Conservation (phyloP, 2,329 filamentous ascomycete genomes). For the Cordyceps tenuipes region DNA sequence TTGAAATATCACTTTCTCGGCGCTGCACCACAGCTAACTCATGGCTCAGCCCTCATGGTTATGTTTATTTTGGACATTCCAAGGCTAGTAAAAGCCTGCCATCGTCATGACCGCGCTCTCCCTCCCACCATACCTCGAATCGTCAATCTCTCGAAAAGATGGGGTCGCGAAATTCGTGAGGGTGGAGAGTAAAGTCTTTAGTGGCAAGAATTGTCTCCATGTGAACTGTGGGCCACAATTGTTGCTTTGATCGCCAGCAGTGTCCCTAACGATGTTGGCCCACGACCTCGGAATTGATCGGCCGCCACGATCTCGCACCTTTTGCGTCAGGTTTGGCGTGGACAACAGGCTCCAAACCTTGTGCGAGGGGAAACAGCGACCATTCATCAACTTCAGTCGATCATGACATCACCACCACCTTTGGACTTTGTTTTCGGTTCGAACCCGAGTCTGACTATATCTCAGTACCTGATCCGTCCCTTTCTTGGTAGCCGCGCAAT, state of each 20-base stretch:
- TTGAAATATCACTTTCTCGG: too few relatives aligned
- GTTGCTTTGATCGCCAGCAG: background rate
- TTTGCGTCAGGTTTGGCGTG: background rate
- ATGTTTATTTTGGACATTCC: too few relatives aligned
- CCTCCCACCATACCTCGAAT: background rate
- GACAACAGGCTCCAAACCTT: conserved; percentile 2
- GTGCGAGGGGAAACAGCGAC: background rate
- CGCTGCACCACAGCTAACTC: background rate
- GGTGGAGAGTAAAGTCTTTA: background rate
- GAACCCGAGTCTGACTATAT: background rate
- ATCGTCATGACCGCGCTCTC: background rate
- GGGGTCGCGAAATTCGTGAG: background rate
- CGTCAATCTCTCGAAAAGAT: background rate
- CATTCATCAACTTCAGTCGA: background rate
- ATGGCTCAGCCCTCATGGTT: too few relatives aligned
- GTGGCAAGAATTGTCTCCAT: background rate
- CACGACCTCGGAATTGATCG: background rate
- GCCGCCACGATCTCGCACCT: background rate
- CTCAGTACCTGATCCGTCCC: background rate
- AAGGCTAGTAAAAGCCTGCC: background rate
- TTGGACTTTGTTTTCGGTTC: background rate
- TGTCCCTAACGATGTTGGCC: background rate
- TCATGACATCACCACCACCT: conserved; percentile 10
- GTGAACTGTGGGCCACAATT: background rate
- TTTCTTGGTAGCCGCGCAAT: background rate